Evolutionary conservation across 805 yeast genomes (phyloP).

Genomic region (Debaryomyces castellii): DNA sequence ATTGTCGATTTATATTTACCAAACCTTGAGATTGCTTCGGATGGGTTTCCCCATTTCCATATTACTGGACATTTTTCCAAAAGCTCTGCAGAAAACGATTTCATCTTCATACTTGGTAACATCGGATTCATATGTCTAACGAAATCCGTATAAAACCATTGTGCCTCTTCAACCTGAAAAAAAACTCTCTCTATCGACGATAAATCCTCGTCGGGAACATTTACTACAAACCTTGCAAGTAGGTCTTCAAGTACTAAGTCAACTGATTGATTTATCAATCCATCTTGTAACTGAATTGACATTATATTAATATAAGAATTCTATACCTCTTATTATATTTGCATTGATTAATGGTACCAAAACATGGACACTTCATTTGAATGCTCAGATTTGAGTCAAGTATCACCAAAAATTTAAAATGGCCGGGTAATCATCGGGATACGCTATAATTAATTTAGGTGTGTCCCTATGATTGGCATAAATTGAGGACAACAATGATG

Average conservation of each 20-base stretch:
- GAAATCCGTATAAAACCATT: constrained; percentile 94
- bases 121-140: constrained; percentile 68
- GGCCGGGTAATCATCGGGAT: neutral
- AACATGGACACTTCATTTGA: neutral
- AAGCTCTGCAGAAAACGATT: constrained; percentile 66
- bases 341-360: neutral
- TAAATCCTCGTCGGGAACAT: constrained; percentile 89
- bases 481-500: neutral
- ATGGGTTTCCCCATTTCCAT: constrained; percentile 85
- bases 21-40: constrained; percentile 75
- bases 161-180: constrained; percentile 97
- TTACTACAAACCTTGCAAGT: constrained; percentile 83
- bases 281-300: constrained; percentile 59
- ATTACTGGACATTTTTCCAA: constrained; percentile 70
- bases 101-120: constrained; percentile 76
- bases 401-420: constrained; percentile 1
- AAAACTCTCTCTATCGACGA: constrained; percentile 77
- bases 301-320: constrained; percentile 23
- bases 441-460: neutral
- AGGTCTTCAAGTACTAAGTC: constrained; percentile 82
- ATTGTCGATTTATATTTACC: constrained; percentile 83
- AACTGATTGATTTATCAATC: constrained; percentile 61
- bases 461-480: neutral
- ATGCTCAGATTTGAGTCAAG: neutral
- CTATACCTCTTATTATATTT: constrained; percentile 1